Conservation (phyloP, 768 basidiomycete genomes). For the Nevesoporus exiguus region DNA sequence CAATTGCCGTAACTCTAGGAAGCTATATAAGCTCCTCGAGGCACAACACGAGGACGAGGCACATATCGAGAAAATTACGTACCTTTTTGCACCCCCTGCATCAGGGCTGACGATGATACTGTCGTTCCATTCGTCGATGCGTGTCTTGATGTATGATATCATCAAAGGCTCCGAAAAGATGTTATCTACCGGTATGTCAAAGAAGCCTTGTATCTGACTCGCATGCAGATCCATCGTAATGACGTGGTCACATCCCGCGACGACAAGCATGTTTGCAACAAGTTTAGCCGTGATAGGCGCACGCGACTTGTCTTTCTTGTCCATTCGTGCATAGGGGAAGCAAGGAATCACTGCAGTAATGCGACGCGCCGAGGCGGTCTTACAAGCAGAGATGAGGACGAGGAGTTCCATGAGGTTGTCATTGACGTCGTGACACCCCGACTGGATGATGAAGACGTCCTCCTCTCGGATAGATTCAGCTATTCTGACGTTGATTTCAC, state of each 20-base stretch:
- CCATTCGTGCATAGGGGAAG: constrained; percentile 95
- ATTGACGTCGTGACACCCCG: constrained; percentile 84
- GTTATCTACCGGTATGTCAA: constrained; percentile 98
- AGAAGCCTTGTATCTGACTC: constrained; percentile 98
- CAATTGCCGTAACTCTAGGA: constrained; percentile 83
- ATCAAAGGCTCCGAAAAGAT: constrained; percentile 95
- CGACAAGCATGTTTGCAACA: constrained; percentile 95
- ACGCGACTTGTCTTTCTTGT: constrained; percentile 95
- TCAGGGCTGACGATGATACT: constrained; percentile 94
- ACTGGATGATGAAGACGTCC: constrained; percentile 98
- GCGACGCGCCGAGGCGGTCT: constrained; percentile 89
- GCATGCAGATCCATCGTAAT: constrained; percentile 99
- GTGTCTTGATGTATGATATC: constrained; percentile 86
- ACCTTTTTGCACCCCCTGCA: constrained; percentile 99
- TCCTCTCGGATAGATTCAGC: constrained; percentile 94
- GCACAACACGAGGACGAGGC: background rate
- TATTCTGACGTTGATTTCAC: constrained; percentile 94
- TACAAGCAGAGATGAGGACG: constrained; percentile 97
- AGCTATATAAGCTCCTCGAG: constrained; percentile 1
- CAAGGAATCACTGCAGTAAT: constrained; percentile 98
- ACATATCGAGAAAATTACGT: constrained; percentile 27
- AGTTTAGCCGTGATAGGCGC: constrained; percentile 98
- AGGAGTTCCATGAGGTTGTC: constrained; percentile 98
- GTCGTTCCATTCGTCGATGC: constrained; percentile 82
- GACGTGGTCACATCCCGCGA: constrained; percentile 97